Evolutionary conservation across 345 rosid species (phyloP).

Genomic region (Eucalyptus pumila): DNA sequence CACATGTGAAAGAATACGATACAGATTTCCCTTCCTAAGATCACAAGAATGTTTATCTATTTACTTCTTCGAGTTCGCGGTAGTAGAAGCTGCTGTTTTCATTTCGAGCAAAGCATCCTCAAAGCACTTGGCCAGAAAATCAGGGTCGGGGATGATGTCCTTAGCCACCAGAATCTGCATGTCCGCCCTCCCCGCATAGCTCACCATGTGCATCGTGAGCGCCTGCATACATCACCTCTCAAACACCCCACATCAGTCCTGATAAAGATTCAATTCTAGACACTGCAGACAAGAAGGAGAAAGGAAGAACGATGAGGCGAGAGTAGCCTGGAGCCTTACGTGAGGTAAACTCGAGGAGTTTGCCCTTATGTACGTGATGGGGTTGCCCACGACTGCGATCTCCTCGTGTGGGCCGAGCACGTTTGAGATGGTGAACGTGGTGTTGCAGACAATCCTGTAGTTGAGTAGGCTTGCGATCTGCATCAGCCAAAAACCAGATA

Average conservation of each 20-base stretch:
- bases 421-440: conserved; percentile 42
- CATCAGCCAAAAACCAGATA: neutral
- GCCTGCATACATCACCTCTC: conserved; percentile 11
- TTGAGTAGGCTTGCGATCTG: conserved; percentile 34
- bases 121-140: conserved; percentile 44
- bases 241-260: neutral
- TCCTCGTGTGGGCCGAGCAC: conserved; percentile 41
- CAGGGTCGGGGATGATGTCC: conserved; percentile 58
- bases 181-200: conserved; percentile 50
- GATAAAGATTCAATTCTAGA: neutral
- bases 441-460: conserved; percentile 35
- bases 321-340: neutral
- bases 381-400: conserved; percentile 30
- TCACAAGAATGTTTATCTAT: neutral
- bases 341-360: conserved; percentile 34
- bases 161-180: conserved; percentile 54
- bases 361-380: conserved; percentile 12
- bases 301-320: neutral
- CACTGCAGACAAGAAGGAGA: neutral
- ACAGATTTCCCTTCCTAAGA: neutral
- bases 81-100: conserved; percentile 18
- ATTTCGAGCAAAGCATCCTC: conserved; percentile 44
- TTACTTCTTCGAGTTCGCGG: neutral
- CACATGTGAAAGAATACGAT: neutral
- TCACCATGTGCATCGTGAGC: conserved; percentile 37